Evolutionary conservation across 179 eudicot species (phyloP), one percentile per base, ranked within the genome.

Genomic region (Silene coronaria): DNA sequence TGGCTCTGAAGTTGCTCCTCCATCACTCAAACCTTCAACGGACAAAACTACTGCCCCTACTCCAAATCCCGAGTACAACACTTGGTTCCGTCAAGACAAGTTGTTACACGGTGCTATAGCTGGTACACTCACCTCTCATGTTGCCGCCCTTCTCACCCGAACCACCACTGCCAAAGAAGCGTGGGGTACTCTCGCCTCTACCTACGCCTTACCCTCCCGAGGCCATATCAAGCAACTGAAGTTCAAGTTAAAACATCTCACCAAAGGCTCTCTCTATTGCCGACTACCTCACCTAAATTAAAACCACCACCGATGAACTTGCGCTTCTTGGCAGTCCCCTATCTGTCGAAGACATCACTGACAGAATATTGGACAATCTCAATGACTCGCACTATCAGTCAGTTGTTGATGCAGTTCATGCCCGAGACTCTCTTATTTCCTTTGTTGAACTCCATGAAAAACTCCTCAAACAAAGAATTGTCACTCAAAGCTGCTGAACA

Each of bases 181-280:
- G 11, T 74, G 70, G 70, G 77, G 62, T 14, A 62, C 22, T 1
- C 70, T 62, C 8, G 57, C 77, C 19, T n/a, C 42, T 0, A 60
- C 77, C 21, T 74, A 34, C 16, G 70, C 59, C 36, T 8, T 28
- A 1, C 58, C 67, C 6, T 61, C 77, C 2, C 34, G 62, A 1
- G 34, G 34, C 34, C 34, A 32, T 6, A 32, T 32, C 34, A 32
- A 32, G 5, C 34, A 32, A 32, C 5, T 32, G 5, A 2, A 3
- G 5, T 32, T 32, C 34, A 32, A 32, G 5, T 6, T 32, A 4
- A 32, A 32, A 32, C 34, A 32, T 3, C 34, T 32, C 34, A 32
- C 34, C 34, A 32, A 32, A 32, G 34, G 34, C 34, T 1, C 34
- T 32, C 34, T 3, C 34, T 3, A 3, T 32, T 0, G 3, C 34